Base-by-base conservation (phyloP, 176 grass and related monocot genomes). In the Dendrocalamus sinicus region DNA sequence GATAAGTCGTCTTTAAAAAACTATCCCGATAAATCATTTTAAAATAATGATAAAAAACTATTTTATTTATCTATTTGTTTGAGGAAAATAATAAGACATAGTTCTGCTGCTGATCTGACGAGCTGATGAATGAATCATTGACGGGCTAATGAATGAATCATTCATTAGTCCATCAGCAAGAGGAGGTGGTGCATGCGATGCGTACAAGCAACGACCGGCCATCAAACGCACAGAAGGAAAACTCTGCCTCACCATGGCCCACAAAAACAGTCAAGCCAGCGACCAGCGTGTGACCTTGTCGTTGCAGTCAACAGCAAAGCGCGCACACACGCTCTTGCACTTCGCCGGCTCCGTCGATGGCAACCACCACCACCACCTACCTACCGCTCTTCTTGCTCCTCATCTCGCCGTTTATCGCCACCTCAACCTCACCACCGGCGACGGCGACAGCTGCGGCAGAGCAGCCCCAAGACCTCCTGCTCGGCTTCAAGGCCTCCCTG, bases 401-500 rank as follows among this genome's bases (percentile, higher is more conserved):
- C 23, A 3, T 90, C 0, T 51, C 84, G 22, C 75, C 73, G 3
- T 13, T 81, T 55, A 67, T 78, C 64, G 16, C 65, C 12, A 40
- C 70, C 52, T 45, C 87, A 3, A 17, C n/a, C 9, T 37, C 54
- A 0, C 46, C 57, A 13, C 16, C 45, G 7, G 9, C 50, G 2
- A 23, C 46, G 15, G 14, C 50, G 7, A 1, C 22, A 8, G 35
- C 46, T 10, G 65, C 6, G 0, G 11, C 12, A 35, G 32, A 22
- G 61, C 63, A 54, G 71, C 64, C 85, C 0, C 65, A 76, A 32
- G 90, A 92, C 8, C 78, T 92, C 15, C 83, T 97, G 61, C 94
- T 94, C 60, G 51, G 69, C 66, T 92, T 97, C 92, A 92, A 79
- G 77, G 81, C 85, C 50, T 80, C 87, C 70, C 67, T 97, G 24